Evolutionary conservation across 805 yeast genomes (phyloP), one percentile per base, ranked within the genome.

Genomic region (Candida incommunis): DNA sequence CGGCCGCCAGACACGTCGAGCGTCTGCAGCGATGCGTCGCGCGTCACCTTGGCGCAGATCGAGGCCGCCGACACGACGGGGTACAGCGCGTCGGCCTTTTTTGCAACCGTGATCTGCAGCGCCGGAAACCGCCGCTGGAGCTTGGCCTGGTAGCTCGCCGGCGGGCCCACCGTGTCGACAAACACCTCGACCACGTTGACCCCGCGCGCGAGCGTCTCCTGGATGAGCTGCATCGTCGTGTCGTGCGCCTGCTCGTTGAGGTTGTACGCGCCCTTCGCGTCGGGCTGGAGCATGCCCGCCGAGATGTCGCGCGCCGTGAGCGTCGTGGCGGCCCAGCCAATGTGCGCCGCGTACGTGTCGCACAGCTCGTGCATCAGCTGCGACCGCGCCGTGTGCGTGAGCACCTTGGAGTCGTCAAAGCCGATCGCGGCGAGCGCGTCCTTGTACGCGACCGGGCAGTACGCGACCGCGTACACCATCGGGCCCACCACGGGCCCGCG

Each of bases 161-260:
- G 97, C 1, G 97, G 96, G 0, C 99, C 99, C 37, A 92, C 98
- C 0, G 99, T 92, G 60, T 92, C 99, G 3, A 92, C 88, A 60
- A 73, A 92, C 0, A 88, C 74, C 57, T 85, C 85, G 23, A 67
- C 70, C 3, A 92, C 58, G 34, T 75, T 72, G 4, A 84, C 79
- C 1, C 84, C 82, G 27, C 66, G 63, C 24, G 71, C 74, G 3
- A 84, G 31, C 0, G 84, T 80, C 9, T 72, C 75, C 48, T 72
- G 74, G 34, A 92, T 86, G 48, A 92, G 64, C 15, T 67, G 76
- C 57, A 88, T 88, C 0, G 99, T 92, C 0, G 94, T 80, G 55
- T 87, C 95, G 57, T 92, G 97, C 0, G 98, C 98, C 62, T 92
- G 98, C 53, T 82, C 95, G 59, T 94, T 92, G 59, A 92, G 67